Conservation (phyloP, 306 rosid species). For the Alnus rubra region DNA sequence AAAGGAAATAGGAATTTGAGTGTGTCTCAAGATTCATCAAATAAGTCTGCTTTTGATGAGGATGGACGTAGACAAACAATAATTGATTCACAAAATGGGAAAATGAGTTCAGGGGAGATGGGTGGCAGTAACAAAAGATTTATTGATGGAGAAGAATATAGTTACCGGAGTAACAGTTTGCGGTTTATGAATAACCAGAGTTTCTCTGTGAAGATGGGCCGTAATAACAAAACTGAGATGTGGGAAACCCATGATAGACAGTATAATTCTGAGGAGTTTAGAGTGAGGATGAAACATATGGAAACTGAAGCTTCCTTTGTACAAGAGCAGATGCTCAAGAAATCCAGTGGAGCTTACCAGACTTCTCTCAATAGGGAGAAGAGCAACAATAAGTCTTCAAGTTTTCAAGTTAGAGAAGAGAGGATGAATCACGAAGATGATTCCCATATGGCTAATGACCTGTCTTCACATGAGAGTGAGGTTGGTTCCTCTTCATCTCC, state of each 20-base stretch:
- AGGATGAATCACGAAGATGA: constrained; percentile 24
- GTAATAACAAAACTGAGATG: constrained; percentile 38
- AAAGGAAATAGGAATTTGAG: constrained; percentile 31
- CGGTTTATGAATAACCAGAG: constrained; percentile 43
- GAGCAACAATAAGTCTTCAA: constrained; percentile 32
- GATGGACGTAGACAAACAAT: constrained; percentile 34
- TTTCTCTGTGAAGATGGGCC: constrained; percentile 53
- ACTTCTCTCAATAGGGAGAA: constrained; percentile 35
- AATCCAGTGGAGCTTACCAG: constrained; percentile 38
- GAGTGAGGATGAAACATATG: constrained; percentile 49
- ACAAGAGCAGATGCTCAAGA: constrained; percentile 50
- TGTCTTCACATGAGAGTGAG: constrained; percentile 44
- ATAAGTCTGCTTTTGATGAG: constrained; percentile 32
- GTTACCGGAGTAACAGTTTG: constrained; percentile 45
- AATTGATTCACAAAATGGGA: constrained; percentile 31
- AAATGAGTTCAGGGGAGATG: constrained; percentile 33
- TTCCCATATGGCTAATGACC: constrained; percentile 30
- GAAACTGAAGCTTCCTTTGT: constrained; percentile 60
- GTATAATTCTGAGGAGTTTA: constrained; percentile 51
- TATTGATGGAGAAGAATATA: constrained; percentile 37
- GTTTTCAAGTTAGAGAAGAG: constrained; percentile 39
- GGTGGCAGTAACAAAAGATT: constrained; percentile 25
- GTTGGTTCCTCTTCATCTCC: constrained; percentile 50
- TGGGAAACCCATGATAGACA: constrained; percentile 53
- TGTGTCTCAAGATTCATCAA: constrained; percentile 33